These are phyloP conservation scores for Solanum medicagineum DNA, from an alignment of 257 asterid genomes.

Conservation along the genomic window DNA sequence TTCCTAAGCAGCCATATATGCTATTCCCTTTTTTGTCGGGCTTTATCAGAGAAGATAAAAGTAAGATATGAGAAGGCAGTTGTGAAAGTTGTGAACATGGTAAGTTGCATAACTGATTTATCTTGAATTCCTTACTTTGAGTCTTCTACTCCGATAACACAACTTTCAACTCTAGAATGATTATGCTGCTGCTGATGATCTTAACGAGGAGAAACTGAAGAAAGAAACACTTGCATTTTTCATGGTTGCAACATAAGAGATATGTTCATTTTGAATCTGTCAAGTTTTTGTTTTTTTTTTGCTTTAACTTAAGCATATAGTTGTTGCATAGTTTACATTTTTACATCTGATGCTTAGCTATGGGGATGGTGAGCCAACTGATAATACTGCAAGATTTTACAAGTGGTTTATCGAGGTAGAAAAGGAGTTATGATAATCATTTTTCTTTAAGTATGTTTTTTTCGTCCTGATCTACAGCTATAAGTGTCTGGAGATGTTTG, in stretches of 20 bases:
- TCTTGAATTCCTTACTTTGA: background rate
- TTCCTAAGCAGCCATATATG: no score
- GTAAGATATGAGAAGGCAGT: constrained; percentile 73
- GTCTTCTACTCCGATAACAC: background rate
- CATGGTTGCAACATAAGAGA: constrained; percentile 71
- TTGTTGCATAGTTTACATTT: constrained; percentile 5
- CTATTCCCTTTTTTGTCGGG: constrained; percentile 7
- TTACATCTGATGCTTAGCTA: constrained; percentile 30
- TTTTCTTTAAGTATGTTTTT: background rate
- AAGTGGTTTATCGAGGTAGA: constrained; percentile 77
- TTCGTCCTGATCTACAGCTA: background rate
- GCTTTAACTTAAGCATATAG: background rate
- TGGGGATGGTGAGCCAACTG: constrained; percentile 88
- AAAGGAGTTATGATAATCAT: background rate
- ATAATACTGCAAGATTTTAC: constrained; percentile 77
- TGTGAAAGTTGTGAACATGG: constrained; percentile 68
- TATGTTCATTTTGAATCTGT: background rate
- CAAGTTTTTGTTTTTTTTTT: background rate
- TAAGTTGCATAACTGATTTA: constrained; percentile 12
- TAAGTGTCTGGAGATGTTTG: background rate
- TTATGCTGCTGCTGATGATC: constrained; percentile 72
- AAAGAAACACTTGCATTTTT: constrained; percentile 60
- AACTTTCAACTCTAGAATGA: constrained; percentile 35
- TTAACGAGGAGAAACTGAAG: constrained; percentile 61
- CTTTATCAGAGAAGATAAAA: constrained; percentile 66